Base-by-base conservation (phyloP, 2,329 filamentous ascomycete genomes). In the Nemania bipapillata region DNA sequence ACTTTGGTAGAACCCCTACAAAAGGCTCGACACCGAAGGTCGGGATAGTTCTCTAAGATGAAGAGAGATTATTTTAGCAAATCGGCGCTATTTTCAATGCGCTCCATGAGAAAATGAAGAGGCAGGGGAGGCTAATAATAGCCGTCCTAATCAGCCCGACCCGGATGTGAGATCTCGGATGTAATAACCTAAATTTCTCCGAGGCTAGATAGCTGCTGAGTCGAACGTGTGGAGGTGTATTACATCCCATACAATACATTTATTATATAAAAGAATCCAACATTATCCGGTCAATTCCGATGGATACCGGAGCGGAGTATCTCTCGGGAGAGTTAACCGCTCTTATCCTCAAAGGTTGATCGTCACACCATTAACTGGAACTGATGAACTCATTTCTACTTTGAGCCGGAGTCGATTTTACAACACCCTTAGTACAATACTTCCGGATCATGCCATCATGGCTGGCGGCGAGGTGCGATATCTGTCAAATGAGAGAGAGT, bases 171-270 rank as follows among this genome's bases (percentile, higher is more conserved):
- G 24, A 30, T 42, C 11, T 64, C 30, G 26, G 24, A 40, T 42
- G 15, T 52, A 45, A 64, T 64, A 45, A 24, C 53, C 62, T 54
- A 54, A 58, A 58, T 64, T 64, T 64, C 62, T 56, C 62, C 62
- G 62, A 57, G 45, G 6, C 15, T 20, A n/a, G n/a, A n/a, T n/a
- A n/a, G n/a, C n/a, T 28, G 24, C 32, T 17, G 6, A 30, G 17
- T 3, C 15, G 26, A 26, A 15, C 5, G 1, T 45, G 28, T 11
- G 2, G 24, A 32, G 9, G n/a, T 9, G 5, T 6, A 20, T 1
- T 45, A 2, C 20, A 5, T 37, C 20, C 30, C 11, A 12, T 32
- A 32, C 9, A 20, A 28, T 37, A 11, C 2, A 15, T 17, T 2
- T 26, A 20, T 12, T 2, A 24, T 35, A 37, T 30, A 8, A 17